phyloP scores from a whole-genome alignment of 2,329 filamentous ascomycete genomes.

The Trichoderma citrinoviride region DNA sequence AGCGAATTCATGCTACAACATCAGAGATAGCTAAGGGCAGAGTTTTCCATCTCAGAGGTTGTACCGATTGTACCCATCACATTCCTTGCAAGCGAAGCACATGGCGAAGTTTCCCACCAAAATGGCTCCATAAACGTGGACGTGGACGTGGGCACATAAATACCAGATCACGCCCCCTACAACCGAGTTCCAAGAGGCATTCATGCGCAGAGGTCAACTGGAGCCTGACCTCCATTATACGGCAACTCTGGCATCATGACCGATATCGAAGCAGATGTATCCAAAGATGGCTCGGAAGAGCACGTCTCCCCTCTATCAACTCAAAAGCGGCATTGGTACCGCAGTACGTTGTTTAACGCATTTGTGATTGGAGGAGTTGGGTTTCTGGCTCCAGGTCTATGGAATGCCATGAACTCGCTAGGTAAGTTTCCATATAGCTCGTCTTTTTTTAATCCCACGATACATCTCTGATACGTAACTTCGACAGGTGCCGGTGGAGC shows the following conservation, averaged over 20 bases:
- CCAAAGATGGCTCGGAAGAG: conserved; percentile 15
- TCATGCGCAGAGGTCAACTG: too few species aligned
- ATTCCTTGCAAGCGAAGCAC: background rate
- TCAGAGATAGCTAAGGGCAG: background rate
- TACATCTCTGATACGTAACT: background rate
- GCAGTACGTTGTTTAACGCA: conserved; percentile 52
- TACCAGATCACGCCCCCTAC: background rate
- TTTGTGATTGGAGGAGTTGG: conserved; percentile 52
- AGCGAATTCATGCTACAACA: background rate
- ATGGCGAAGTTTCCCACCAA: background rate
- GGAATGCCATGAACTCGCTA: conserved; percentile 52
- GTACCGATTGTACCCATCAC: background rate
- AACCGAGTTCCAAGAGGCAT: too few species aligned
- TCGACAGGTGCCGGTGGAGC: conserved; percentile 51
- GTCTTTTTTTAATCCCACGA: too few species aligned
- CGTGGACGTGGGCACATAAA: background rate
- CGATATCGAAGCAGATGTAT: conserved; percentile 3
- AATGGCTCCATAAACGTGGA: background rate
- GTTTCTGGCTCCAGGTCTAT: conserved; percentile 50
- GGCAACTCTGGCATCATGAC: background rate
- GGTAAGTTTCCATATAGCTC: background rate
- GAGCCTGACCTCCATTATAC: background rate
- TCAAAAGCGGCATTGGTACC: conserved; percentile 42
- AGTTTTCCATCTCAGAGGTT: background rate
- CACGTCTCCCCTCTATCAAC: background rate